Percentiles rank a stretch among this genome's conserved stretches.
These are phyloP conservation scores for Leishmania turanica DNA, from an alignment of 208 protist species.

Conservation along the genomic window DNA sequence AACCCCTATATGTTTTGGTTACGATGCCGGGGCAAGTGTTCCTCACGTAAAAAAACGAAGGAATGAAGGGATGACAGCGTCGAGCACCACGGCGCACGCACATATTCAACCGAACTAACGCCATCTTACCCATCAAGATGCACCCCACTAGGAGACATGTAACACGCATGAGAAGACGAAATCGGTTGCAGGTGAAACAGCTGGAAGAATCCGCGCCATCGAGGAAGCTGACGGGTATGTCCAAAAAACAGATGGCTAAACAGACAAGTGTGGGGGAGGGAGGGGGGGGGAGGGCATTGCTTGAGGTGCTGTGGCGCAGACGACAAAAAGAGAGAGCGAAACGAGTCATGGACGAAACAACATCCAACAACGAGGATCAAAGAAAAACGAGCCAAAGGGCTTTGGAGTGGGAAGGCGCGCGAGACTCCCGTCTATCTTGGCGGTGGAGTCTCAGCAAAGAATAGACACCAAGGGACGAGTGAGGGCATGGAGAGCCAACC, in stretches of 20 bases:
- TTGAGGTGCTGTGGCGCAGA: not conserved
- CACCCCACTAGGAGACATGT: not conserved
- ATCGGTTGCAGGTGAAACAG: not conserved
- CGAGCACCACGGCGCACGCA: not conserved
- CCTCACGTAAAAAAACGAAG: not conserved
- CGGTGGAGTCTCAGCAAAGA: not conserved
- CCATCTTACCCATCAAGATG: not conserved
- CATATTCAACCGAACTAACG: not conserved
- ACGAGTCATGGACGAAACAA: not conserved
- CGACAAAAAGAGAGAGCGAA: not conserved
- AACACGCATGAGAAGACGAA: not conserved
- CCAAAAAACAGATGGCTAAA: not conserved
- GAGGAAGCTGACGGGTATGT: not conserved
- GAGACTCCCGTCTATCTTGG: not conserved
- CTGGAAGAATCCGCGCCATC: not conserved
- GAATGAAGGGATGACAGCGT: not conserved
- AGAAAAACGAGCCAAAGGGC: not conserved
- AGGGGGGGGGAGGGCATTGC: not conserved
- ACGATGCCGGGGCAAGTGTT: not conserved
- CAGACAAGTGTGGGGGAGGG: not conserved
- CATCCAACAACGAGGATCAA: not conserved
- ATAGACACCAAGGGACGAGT: not conserved
- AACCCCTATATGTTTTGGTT: not conserved
- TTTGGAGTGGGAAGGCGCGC: not conserved
- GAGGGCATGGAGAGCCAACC: not conserved